Conservation (phyloP, 495 filamentous ascomycete genomes). For the Stereocaulon alpinum region DNA sequence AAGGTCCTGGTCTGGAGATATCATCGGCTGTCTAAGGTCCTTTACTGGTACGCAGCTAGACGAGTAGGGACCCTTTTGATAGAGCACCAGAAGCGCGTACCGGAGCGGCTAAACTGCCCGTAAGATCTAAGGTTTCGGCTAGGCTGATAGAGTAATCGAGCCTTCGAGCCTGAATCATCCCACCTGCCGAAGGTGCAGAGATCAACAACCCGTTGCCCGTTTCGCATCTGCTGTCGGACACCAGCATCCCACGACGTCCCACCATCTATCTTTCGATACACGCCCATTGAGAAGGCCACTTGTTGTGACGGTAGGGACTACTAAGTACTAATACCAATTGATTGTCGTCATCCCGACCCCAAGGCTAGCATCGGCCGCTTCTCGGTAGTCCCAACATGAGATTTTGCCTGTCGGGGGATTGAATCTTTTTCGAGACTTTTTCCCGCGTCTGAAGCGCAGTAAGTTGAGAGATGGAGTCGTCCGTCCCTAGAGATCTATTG, state of each 20-base stretch:
- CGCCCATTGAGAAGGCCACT: no score
- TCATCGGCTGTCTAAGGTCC: no score
- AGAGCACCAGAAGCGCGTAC: not conserved
- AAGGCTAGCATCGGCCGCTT: slow-evolving; percentile 6
- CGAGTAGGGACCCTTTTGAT: slow-evolving; percentile 3
- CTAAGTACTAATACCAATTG: not conserved
- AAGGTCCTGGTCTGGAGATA: no score
- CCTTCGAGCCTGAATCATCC: not conserved
- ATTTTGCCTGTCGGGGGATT: not conserved
- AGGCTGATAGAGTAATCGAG: slow-evolving; percentile 4
- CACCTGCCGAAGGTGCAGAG: no score
- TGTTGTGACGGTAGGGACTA: not conserved
- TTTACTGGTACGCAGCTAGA: no score
- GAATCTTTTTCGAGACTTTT: not conserved
- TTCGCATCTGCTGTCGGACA: not conserved
- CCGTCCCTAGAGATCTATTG: not conserved
- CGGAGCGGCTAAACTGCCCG: not conserved
- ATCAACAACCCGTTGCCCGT: not conserved
- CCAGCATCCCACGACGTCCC: no score
- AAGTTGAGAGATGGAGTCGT: not conserved
- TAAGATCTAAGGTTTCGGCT: not conserved
- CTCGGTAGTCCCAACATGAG: slow-evolving; percentile 4
- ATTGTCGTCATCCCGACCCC: not conserved
- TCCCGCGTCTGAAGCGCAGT: not conserved
- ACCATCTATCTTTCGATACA: not conserved